Base-by-base conservation (phyloP, 805 yeast genomes). In the Myxozyma udenii region DNA sequence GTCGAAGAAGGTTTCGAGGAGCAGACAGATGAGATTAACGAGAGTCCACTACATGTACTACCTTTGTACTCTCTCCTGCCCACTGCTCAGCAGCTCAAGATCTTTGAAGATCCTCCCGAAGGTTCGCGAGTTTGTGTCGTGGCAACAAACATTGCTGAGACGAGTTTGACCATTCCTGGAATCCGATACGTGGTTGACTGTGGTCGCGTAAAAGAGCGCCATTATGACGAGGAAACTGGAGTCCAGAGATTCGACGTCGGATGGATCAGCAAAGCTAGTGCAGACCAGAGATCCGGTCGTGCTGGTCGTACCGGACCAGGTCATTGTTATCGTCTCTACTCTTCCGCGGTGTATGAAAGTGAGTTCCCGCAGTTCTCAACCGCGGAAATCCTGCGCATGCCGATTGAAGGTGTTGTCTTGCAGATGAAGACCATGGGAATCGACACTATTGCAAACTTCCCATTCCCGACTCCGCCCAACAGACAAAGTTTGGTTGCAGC, bases 251-350 rank as follows among this genome's bases (percentile, higher is more conserved):
- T 85, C 69, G 93, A 87, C 64, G 77, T 93, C 44, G 85, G 80
- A 49, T 93, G 97, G 97, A 75, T 90, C 3, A 85, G 95, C 42
- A 89, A 93, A 63, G 99, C 99, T 1, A 85, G 95, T 53, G 91
- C 98, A 0, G 93, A 81, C 60, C 99, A 93, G 73, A 78, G 99
- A 72, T 72, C 95, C 18, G 98, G 98, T 65, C 83, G 98, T 74
- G 98, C 98, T 45, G 98, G 97, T 66, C 84, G 98, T 77, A 90
- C 96, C 0, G 98, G 98, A 0, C 97, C 98, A 0, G 99, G 99
- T 52, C 98, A 93, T 64, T 87, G 96, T 67, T 93, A 93, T 67
- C 74, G 98, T 54, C 68, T 93, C 12, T 93, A 76, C 63, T 91
- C 98, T 0, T 90, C 98, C 14, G 98, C 98, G 1, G 85, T 95